Conservation (phyloP, 371 early-diverging fungal species). For the Mortierella sp. region DNA sequence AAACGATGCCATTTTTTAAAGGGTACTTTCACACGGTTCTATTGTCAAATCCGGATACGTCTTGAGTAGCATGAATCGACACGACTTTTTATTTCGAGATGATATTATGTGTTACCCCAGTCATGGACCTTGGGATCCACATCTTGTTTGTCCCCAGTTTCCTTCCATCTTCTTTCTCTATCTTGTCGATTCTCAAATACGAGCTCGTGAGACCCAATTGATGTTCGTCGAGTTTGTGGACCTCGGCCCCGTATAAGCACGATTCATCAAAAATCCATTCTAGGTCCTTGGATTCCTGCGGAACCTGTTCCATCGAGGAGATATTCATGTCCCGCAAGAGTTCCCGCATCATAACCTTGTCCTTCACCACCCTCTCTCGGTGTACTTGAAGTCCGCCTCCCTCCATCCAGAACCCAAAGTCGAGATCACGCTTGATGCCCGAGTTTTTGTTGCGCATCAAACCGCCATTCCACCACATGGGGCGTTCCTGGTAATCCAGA, state of each 20-base stretch:
- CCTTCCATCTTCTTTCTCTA: conserved; percentile 7
- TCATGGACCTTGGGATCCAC: conserved; percentile 18
- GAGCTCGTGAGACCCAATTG: conserved; percentile 12
- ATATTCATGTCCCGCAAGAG: conserved; percentile 15
- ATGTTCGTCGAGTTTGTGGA: not conserved
- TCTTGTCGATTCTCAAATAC: conserved; percentile 18
- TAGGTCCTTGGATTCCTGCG: conserved; percentile 8
- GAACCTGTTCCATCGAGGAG: conserved; percentile 4
- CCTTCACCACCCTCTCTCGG: conserved; percentile 13
- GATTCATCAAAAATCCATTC: conserved; percentile 27
- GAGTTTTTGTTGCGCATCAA: conserved; percentile 58
- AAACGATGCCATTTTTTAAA: not conserved
- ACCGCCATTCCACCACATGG: conserved; percentile 68
- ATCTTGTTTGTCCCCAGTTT: not conserved
- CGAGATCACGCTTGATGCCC: conserved; percentile 16
- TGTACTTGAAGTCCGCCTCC: conserved; percentile 24
- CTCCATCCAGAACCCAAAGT: conserved; percentile 24
- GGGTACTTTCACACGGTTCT: not conserved
- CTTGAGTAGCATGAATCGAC: no score
- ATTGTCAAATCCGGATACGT: not conserved
- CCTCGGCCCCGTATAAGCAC: conserved; percentile 13
- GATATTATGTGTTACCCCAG: not conserved
- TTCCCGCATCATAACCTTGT: conserved; percentile 6
- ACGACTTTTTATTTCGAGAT: not conserved
- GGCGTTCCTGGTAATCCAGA: conserved; percentile 53